phyloP scores from a whole-genome alignment of 176 grass and related monocot genomes.

The Oryza meridionalis region DNA sequence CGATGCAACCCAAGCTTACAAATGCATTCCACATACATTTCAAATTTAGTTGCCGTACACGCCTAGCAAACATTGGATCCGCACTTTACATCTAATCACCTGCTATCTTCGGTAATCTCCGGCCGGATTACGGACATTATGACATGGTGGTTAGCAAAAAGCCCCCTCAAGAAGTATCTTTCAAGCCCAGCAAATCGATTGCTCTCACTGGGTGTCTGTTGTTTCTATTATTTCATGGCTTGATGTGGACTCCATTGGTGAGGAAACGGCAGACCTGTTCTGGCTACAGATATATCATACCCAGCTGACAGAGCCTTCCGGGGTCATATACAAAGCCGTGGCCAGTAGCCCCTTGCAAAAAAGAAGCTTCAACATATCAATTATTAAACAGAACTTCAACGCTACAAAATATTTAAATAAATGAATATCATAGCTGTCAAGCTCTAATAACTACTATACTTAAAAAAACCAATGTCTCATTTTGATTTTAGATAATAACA shows the following conservation, averaged over 20 bases:
- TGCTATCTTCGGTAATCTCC: constrained; percentile 12
- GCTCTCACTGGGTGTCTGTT: neutral
- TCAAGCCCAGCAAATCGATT: constrained; percentile 52
- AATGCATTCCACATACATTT: neutral
- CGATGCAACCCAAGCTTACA: neutral
- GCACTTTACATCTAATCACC: constrained; percentile 11
- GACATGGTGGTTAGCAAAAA: constrained; percentile 47
- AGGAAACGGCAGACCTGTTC: neutral
- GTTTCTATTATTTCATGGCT: constrained; percentile 21
- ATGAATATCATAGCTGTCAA: neutral
- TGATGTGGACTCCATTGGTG: neutral
- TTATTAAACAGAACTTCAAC: neutral
- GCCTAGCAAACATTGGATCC: constrained; percentile 32
- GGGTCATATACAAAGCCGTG: neutral
- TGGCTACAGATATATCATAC: neutral
- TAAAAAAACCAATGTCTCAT: neutral
- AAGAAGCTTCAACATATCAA: neutral
- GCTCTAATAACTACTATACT: neutral
- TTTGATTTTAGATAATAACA: neutral
- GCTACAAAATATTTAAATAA: neutral
- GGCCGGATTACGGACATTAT: constrained; percentile 44
- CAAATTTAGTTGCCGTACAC: constrained; percentile 46
- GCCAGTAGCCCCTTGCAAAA: neutral
- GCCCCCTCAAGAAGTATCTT: constrained; percentile 38
- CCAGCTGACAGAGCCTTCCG: neutral